A percentile compares a stretch with the other conserved stretches of the same genome.
phyloP scores from a whole-genome alignment of 2,329 filamentous ascomycete genomes.

The Paecilomyces niveus region DNA sequence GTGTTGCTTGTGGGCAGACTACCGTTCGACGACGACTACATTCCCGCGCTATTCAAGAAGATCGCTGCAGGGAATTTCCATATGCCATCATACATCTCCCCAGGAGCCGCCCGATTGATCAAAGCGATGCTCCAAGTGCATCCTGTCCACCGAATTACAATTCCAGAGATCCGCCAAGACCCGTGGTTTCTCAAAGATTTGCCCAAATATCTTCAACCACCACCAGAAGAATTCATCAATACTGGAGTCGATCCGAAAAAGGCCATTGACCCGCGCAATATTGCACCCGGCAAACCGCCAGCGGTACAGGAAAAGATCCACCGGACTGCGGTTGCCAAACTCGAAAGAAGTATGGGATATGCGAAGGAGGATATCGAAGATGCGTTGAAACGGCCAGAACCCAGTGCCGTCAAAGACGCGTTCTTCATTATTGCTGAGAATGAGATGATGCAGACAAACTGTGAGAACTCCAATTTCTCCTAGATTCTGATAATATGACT shows the following conservation, averaged over 20 bases:
- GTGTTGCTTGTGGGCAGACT: slow-evolving; percentile 61
- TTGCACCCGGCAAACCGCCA: slow-evolving; percentile 70
- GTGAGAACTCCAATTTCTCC: slow-evolving; percentile 49
- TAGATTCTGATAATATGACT: background rate
- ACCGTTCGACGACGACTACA: slow-evolving; percentile 97
- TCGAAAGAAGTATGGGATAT: slow-evolving; percentile 97
- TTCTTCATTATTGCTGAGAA: slow-evolving; percentile 98
- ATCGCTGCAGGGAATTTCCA: slow-evolving; percentile 92
- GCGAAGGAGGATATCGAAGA: slow-evolving; percentile 92
- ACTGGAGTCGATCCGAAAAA: slow-evolving; percentile 92
- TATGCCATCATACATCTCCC: slow-evolving; percentile 83
- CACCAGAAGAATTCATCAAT: slow-evolving; percentile 85
- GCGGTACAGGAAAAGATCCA: slow-evolving; percentile 85
- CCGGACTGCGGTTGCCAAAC: slow-evolving; percentile 85
- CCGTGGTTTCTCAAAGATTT: slow-evolving; percentile 89
- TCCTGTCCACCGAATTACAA: slow-evolving; percentile 86
- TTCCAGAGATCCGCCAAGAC: slow-evolving; percentile 86
- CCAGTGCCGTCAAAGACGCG: slow-evolving; percentile 96
- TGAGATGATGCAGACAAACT: slow-evolving; percentile 90
- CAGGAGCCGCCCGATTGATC: slow-evolving; percentile 67
- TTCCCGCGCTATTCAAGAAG: slow-evolving; percentile 94
- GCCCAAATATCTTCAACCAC: slow-evolving; percentile 76
- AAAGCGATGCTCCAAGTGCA: slow-evolving; percentile 93
- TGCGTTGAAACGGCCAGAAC: slow-evolving; percentile 82
- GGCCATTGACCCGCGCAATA: slow-evolving; percentile 73